Base-by-base conservation (phyloP, 2,329 filamentous ascomycete genomes). In the Claviceps sp. region DNA sequence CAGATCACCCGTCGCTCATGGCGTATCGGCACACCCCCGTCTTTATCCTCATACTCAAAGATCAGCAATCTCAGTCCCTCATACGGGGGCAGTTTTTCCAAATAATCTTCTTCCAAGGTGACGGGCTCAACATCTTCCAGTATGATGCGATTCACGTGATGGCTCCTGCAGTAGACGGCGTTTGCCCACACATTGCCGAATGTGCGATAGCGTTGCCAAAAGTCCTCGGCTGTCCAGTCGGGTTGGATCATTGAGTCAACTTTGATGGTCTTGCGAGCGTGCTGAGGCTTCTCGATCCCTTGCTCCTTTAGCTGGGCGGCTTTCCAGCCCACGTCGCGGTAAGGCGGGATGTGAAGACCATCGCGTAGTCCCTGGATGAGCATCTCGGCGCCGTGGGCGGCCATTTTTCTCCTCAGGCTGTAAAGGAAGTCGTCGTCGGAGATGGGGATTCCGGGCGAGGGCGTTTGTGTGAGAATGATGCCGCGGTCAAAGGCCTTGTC, bases 401-500 rank as follows among this genome's bases (percentile, higher is more conserved):
- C 82, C 41, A 93, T 71, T 5, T 76, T 64, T 4, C 71, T 64
- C 1, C 58, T 63, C 2, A 74, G 61, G 17, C 64, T 59, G n/a
- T 62, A 54, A 2, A 71, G 70, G 0, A 75, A 78, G 54, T 70
- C 74, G 22, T 61, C 60, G 0, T 65, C 59, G 0, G 72, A 69
- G 30, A 78, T 69, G 22, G 69, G 69, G 37, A 88, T 71, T 1
- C 80, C 81, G 0, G 81, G 81, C 0, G 62, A 53, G 0, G 78
- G 74, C 0, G 81, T 84, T 67, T 94, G 89, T 16, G 78, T 75
- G 26, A 98, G 73, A 10, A 96, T 76, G 2, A 72, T 66, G 30
- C 93, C 93, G 54, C 82, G 80, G 65, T 98, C 93, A 64, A 97
- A 96, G 47, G 75, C 68, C 16, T 71, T 69, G 2, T 81, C 76